phyloP scores from a whole-genome alignment of 305 asterid species.

The Rubia occidens region DNA sequence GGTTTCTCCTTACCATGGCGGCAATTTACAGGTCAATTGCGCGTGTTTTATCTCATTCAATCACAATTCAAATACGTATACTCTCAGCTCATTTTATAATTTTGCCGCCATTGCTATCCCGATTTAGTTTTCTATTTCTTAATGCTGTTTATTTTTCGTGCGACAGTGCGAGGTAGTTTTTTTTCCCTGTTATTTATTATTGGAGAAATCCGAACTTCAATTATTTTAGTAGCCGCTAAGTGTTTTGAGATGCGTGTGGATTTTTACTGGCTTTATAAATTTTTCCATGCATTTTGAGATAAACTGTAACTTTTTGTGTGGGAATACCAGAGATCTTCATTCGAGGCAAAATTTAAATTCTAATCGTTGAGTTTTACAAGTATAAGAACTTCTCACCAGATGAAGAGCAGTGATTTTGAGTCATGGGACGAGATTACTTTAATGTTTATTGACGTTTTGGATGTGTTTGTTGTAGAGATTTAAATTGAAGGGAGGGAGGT shows the following conservation, averaged over 20 bases:
- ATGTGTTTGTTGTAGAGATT: conserved; percentile 5
- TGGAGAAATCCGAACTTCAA: not conserved
- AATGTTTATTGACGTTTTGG: not conserved
- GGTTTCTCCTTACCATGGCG: conserved; percentile 50
- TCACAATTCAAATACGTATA: not conserved
- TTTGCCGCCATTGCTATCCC: not conserved
- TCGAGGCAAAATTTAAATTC: not conserved
- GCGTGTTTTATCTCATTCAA: not conserved
- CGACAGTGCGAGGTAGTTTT: not conserved
- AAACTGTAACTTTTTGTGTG: not conserved
- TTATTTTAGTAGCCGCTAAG: not conserved
- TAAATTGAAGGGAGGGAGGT: conserved; percentile 3
- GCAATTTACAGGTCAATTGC: conserved; percentile 44
- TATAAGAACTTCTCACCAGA: not conserved
- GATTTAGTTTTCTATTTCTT: not conserved
- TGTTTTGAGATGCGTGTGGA: not conserved
- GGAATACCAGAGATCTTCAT: not conserved
- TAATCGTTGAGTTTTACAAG: not conserved
- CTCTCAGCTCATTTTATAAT: not conserved
- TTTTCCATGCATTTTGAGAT: not conserved
- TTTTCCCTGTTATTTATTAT: not conserved
- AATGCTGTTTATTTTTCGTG: not conserved
- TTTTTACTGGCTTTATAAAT: not conserved
- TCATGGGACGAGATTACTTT: not conserved
- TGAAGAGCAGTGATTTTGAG: not conserved